Evolutionary conservation across 116 monocot species (phyloP), one percentile per base, ranked within the genome.

Genomic region (Dioscorea cayenensis): DNA sequence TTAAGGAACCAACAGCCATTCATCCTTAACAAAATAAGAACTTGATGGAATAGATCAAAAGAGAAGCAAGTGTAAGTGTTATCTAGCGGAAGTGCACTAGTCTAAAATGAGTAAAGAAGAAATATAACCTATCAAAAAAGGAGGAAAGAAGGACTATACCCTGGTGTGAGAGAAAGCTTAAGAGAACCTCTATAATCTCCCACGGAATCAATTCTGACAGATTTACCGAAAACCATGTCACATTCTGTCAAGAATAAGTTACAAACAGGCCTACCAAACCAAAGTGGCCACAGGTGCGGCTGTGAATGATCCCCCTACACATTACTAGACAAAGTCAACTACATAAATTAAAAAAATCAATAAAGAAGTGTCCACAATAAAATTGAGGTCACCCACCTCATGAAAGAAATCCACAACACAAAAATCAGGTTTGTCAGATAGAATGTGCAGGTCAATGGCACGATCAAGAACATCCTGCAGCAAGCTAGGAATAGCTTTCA

Each of bases 381-480:
- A 9, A 27, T 23, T 59, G 59, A 17, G 37, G 12, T 49, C 55
- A 62, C 43, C 21, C 67, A 89, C 95, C 92, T 92, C 95, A 75
- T 83, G 85, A 79, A 85, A 96, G 77, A 92, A 92, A 71, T 95
- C 95, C 67, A 95, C 73, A 64, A 84, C 66, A 55, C 96, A 96
- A 75, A 66, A 92, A 65, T 92, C 86, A 60, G 87, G 89, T 18
- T 66, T 81, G 18, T 52, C 43, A 50, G 63, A 36, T 59, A 84
- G 67, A 76, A 90, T 71, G 69, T 92, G 84, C 59, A 70, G 66
- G 28, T 83, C 70, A 78, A 77, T 61, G 63, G 88, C 73, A 35
- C 68, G 79, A 80, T 87, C 84, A 76, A 90, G 38, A 60, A 83
- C 59, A 71, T 86, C 87, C 25, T 83, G 80, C 35, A 96, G 14